These are phyloP conservation scores for Trapa incisa DNA, from an alignment of 345 rosid species.

Conservation along the genomic window DNA sequence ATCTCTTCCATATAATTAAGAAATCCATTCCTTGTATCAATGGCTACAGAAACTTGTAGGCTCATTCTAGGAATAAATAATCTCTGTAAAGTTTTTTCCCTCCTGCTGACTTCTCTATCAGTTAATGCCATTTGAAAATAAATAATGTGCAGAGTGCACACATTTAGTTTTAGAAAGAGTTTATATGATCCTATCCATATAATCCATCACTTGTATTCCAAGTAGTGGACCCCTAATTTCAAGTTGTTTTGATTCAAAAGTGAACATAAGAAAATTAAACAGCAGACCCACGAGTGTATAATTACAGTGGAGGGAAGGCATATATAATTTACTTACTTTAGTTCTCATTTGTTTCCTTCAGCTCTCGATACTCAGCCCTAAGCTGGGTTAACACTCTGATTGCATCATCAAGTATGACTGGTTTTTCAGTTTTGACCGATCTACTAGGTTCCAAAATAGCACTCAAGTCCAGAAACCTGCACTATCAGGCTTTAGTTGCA, in stretches of 20 bases:
- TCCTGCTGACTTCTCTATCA: background rate
- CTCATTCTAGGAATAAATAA: background rate
- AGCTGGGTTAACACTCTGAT: slow-evolving; percentile 69
- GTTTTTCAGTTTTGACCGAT: slow-evolving; percentile 68
- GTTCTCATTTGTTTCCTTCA: slow-evolving; percentile 67
- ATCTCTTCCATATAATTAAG: too few species aligned
- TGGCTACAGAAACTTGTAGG: background rate
- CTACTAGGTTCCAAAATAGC: slow-evolving; percentile 73
- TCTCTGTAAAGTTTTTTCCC: background rate
- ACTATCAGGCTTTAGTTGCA: background rate
- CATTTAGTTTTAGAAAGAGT: background rate
- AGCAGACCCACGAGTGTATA: background rate
- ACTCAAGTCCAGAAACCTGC: slow-evolving; percentile 72
- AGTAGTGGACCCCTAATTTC: background rate
- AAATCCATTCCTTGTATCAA: background rate
- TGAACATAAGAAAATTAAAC: too few species aligned
- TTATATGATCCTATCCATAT: background rate
- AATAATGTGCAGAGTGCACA: too few species aligned
- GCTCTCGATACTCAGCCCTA: slow-evolving; percentile 57
- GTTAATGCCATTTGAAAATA: too few species aligned
- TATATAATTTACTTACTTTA: slow-evolving; percentile 46
- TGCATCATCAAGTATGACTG: slow-evolving; percentile 73
- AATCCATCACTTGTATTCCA: background rate
- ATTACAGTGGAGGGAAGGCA: slow-evolving; percentile 12
- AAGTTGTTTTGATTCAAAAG: background rate